Evolutionary conservation across 371 early-diverging fungal species (phyloP), one percentile per base, ranked within the genome.

Genomic region (Syncephalastrum sp.): DNA sequence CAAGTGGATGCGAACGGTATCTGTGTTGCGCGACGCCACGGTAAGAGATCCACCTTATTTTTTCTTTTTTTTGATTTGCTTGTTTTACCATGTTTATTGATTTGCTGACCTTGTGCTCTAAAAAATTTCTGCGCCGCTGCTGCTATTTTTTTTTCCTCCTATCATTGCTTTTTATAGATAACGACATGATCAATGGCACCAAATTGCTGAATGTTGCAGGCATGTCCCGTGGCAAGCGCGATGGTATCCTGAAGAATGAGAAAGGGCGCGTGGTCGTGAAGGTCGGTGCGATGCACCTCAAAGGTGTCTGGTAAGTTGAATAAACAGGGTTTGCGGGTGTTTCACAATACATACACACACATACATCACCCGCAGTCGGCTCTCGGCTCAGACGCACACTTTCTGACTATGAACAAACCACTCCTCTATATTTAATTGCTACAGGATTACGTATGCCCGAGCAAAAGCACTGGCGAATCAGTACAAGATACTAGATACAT

Each of bases 171-270:
- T 49, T 21, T 51, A 10, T 42, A 75, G 91, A 92, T 59, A 89
- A 90, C 63, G 82, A 90, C 59, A 89, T 89, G 88, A 83, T 91
- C 42, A 91, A 92, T 61, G 91, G 93, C 7, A 92, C 93, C 27
- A 92, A 92, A 66, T 70, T 92, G 41, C 77, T 91, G 13, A 92
- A 92, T 71, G 90, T 92, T 10, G 85, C 87, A 23, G 89, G 90
- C 47, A 90, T 91, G 92, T 87, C 93, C 44, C 87, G 93, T 17
- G 93, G 93, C 47, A 91, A 90, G 69, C 77, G 93, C 21, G 93
- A 92, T 64, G 90, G 91, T 14, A 92, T 92, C 49, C 75, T 92
- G 19, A 92, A 92, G 67, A 89, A 90, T 51, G 93, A 92, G 67
- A 87, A 87, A 65, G 91, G 88, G 16, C 80, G 93, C 43, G 83